Conservation (phyloP, 495 filamentous ascomycete genomes). For the Annulohypoxylon nitens region DNA sequence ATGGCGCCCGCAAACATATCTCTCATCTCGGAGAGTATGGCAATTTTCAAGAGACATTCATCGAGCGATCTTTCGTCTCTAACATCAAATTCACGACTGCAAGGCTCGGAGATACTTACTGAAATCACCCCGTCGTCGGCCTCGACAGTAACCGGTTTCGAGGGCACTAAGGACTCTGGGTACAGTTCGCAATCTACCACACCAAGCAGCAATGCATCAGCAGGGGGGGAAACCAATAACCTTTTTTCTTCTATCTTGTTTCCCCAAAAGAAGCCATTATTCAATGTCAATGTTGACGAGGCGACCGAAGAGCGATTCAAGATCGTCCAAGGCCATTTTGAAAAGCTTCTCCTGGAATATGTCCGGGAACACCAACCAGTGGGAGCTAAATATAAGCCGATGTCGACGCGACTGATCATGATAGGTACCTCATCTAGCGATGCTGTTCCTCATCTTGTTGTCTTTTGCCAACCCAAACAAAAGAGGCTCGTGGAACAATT, state of each 20-base stretch:
- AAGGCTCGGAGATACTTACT: neutral
- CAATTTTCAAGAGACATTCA: neutral
- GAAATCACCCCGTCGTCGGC: neutral
- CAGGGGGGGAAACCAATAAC: neutral
- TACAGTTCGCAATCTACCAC: neutral
- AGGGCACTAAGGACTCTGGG: neutral
- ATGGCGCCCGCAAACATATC: neutral
- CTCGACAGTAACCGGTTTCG: neutral
- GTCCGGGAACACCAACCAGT: neutral
- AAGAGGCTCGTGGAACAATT: neutral
- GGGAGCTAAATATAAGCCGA: neutral
- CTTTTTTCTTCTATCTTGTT: neutral
- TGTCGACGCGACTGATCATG: neutral
- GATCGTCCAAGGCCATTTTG: neutral
- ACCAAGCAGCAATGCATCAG: neutral
- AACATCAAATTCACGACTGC: no score
- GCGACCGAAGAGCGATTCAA: neutral
- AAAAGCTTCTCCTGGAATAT: neutral
- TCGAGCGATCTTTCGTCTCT: no score
- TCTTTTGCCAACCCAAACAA: neutral
- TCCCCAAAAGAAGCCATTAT: neutral
- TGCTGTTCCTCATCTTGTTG: neutral
- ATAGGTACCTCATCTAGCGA: neutral
- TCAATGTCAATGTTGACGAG: neutral
- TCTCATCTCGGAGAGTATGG: neutral